phyloP scores from a whole-genome alignment of 257 asterid genomes.

The Ajuga chamaepitys region DNA sequence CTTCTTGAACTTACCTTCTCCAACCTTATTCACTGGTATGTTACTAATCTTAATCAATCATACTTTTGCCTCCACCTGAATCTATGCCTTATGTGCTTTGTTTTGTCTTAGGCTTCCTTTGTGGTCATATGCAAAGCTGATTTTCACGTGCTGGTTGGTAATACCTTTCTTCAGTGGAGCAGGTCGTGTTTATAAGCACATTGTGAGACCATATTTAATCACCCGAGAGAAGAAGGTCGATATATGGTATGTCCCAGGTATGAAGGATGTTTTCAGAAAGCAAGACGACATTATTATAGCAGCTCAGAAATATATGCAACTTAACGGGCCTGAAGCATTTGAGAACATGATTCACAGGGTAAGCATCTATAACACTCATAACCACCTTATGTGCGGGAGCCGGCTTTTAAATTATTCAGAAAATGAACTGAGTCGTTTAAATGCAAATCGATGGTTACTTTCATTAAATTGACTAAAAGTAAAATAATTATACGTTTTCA shows the following conservation, averaged over 20 bases:
- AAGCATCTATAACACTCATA: no score
- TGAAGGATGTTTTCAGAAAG: conserved; percentile 49
- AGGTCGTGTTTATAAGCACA: conserved; percentile 66
- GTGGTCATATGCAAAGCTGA: conserved; percentile 82
- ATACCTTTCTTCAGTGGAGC: conserved; percentile 95
- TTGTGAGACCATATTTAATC: conserved; percentile 68
- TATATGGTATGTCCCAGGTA: conserved; percentile 70
- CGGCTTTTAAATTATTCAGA: no score
- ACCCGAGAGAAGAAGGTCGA: conserved; percentile 50
- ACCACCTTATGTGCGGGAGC: no score
- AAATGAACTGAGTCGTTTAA: no score
- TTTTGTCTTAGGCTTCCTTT: conserved; percentile 62
- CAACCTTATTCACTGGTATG: conserved; percentile 59
- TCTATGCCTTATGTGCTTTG: no score
- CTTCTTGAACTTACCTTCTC: conserved; percentile 88
- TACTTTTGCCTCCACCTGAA: no score
- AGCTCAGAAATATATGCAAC: conserved; percentile 68
- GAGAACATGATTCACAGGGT: conserved; percentile 75
- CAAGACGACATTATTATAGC: conserved; percentile 73
- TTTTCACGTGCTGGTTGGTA: conserved; percentile 89
- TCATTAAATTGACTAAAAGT: no score
- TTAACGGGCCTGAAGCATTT: conserved; percentile 72
- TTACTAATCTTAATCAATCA: no score
- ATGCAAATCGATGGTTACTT: no score
- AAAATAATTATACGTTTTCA: no score